These are phyloP conservation scores for Corymbia maculata DNA, from an alignment of 345 rosid genomes.

Conservation along the genomic window DNA sequence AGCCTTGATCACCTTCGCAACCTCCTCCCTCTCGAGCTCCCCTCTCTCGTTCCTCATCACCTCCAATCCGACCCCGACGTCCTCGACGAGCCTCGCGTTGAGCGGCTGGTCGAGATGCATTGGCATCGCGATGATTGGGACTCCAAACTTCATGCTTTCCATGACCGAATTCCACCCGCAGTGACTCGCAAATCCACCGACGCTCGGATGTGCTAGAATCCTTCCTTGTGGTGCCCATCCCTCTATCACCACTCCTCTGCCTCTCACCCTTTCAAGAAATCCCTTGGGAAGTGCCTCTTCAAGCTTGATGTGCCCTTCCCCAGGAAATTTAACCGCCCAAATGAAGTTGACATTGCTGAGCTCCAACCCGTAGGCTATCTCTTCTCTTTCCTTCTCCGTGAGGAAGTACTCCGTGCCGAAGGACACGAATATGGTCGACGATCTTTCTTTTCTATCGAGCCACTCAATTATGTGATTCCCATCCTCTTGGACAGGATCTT, in stretches of 20 bases:
- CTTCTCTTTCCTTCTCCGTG: constrained; percentile 10
- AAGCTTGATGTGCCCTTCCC: background rate
- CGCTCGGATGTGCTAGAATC: constrained; percentile 5
- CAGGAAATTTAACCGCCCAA: constrained; percentile 19
- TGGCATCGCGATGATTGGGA: constrained; percentile 16
- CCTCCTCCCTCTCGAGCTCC: constrained; percentile 3
- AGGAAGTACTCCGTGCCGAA: constrained; percentile 28
- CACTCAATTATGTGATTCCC: constrained; percentile 7
- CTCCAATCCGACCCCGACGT: constrained; percentile 4
- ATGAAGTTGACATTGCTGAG: constrained; percentile 19
- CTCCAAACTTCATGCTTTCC: constrained; percentile 16
- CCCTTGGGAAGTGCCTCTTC: constrained; percentile 16
- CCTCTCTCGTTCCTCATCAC: background rate
- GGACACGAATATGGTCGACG: constrained; percentile 19
- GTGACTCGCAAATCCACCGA: constrained; percentile 19
- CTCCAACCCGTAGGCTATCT: constrained; percentile 23
- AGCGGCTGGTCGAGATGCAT: constrained; percentile 18
- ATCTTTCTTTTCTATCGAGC: constrained; percentile 8
- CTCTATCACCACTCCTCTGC: constrained; percentile 13
- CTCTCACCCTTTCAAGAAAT: constrained; percentile 10
- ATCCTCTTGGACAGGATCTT: background rate
- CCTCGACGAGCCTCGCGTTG: constrained; percentile 6
- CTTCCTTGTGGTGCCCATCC: constrained; percentile 26
- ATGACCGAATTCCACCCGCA: constrained; percentile 22
- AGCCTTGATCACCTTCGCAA: constrained; percentile 1